Percentiles rank a stretch among this genome's conserved stretches.
Evolutionary conservation across 2,329 filamentous ascomycete species (phyloP).

Genomic region (Penicillium freii): DNA sequence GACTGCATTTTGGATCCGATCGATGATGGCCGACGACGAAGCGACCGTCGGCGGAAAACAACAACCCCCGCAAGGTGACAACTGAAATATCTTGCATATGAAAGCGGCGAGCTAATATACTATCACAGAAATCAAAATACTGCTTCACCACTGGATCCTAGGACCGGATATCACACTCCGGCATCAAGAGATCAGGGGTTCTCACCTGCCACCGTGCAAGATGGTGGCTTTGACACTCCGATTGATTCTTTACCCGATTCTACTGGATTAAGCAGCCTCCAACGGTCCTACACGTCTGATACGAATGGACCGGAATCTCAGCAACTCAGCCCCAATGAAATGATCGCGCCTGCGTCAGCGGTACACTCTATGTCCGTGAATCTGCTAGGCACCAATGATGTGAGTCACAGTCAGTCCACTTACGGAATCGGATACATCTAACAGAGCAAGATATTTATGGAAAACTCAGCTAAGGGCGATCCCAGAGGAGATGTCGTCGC

Average conservation of each 20-base stretch:
- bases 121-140: constrained; percentile 14
- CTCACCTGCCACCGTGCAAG: constrained; percentile 23
- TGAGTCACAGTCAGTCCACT: constrained; percentile 12
- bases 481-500: constrained; percentile 31
- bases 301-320: constrained; percentile 32
- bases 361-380: constrained; percentile 41
- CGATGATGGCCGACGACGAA: constrained; percentile 26
- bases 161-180: constrained; percentile 25
- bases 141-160: constrained; percentile 20
- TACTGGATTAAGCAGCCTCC: constrained; percentile 16
- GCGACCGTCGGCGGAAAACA: constrained; percentile 25
- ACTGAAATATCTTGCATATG: not conserved
- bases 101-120: constrained; percentile 3
- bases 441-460: constrained; percentile 31
- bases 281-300: constrained; percentile 26
- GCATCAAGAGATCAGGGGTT: constrained; percentile 28
- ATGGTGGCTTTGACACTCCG: constrained; percentile 20
- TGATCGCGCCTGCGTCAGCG: constrained; percentile 37
- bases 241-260: constrained; percentile 26
- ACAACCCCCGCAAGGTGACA: constrained; percentile 26
- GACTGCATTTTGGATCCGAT: constrained; percentile 38
- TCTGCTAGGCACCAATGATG: constrained; percentile 30
- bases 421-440: not conserved
- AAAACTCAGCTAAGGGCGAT: constrained; percentile 29
- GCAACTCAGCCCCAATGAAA: constrained; percentile 36